phyloP scores from a whole-genome alignment of 768 basidiomycete species.

The Leccinum ochraceum region DNA sequence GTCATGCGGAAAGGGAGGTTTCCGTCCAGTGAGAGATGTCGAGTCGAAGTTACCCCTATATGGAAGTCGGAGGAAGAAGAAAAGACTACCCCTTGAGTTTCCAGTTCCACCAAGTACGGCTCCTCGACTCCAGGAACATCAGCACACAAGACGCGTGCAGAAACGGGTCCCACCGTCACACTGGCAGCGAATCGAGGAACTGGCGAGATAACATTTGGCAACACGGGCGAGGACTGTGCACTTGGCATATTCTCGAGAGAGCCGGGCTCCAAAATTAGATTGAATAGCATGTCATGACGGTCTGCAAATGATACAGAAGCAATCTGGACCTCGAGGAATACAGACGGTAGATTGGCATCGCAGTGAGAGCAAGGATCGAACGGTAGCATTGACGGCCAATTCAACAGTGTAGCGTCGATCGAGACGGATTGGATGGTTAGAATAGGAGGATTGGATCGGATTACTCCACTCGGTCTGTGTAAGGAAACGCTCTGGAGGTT shows the following conservation, averaged over 20 bases:
- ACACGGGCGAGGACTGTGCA: conserved; percentile 12
- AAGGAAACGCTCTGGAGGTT: conserved; percentile 45
- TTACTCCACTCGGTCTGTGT: conserved; percentile 42
- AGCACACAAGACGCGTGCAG: conserved; percentile 50
- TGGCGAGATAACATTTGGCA: conserved; percentile 35
- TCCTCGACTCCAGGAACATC: conserved; percentile 39
- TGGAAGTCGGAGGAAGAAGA: conserved; percentile 46
- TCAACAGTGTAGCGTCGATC: conserved; percentile 43
- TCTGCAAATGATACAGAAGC: conserved; percentile 53
- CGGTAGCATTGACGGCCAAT: conserved; percentile 62
- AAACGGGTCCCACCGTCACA: conserved; percentile 50
- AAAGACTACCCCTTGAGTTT: conserved; percentile 52
- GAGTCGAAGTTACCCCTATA: conserved; percentile 24
- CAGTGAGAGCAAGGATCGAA: conserved; percentile 28
- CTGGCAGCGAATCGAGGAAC: conserved; percentile 54
- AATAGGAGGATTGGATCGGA: conserved; percentile 26
- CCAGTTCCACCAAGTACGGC: conserved; percentile 56
- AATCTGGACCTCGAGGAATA: conserved; percentile 48
- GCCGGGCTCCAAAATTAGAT: conserved; percentile 31
- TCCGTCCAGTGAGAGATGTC: conserved; percentile 30
- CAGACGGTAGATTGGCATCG: conserved; percentile 59
- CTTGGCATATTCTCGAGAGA: conserved; percentile 15
- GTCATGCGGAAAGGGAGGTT: conserved; percentile 48
- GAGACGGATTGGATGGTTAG: conserved; percentile 37
- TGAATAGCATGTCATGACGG: conserved; percentile 51